Conservation (phyloP, 805 yeast genomes). For the Candida easanensis region DNA sequence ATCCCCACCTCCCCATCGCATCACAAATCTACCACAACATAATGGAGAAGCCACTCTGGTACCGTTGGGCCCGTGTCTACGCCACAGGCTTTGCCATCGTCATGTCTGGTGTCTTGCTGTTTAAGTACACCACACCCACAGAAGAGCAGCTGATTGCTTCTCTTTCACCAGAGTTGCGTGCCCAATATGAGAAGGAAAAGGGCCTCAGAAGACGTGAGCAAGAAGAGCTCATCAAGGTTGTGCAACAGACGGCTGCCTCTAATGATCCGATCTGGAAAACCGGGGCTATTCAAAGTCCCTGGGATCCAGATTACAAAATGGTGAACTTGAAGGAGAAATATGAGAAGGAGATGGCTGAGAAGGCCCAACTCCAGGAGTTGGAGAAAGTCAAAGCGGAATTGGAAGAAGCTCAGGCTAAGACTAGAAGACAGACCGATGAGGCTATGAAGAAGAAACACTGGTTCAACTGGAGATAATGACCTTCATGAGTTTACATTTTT, state of each 20-base stretch:
- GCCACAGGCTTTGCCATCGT: conserved; percentile 64
- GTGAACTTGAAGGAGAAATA: conserved; percentile 43
- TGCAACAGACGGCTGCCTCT: conserved; percentile 57
- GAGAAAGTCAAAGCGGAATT: conserved; percentile 38
- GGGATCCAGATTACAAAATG: conserved; percentile 42
- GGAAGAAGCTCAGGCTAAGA: conserved; percentile 30
- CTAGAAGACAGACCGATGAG: conserved; percentile 31
- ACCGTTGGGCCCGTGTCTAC: conserved; percentile 56
- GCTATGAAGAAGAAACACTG: conserved; percentile 30
- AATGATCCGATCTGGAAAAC: conserved; percentile 84
- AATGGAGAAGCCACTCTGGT: conserved; percentile 45
- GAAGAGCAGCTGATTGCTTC: conserved; percentile 73
- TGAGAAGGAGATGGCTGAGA: conserved; percentile 46
- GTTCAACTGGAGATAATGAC: conserved; percentile 29
- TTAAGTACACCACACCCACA: conserved; percentile 76
- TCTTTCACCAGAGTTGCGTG: conserved; percentile 80
- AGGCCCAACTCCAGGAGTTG: conserved; percentile 40
- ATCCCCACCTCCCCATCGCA: not conserved
- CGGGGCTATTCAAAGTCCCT: conserved; percentile 66
- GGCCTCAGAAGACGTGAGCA: conserved; percentile 66
- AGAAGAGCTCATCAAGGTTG: conserved; percentile 65
- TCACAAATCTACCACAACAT: not conserved
- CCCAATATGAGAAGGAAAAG: conserved; percentile 65
- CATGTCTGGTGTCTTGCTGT: conserved; percentile 68
- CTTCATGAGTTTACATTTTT: not conserved